These are phyloP conservation scores for Fusarium sp. DNA, from an alignment of 2,329 filamentous ascomycete genomes.

Conservation along the genomic window DNA sequence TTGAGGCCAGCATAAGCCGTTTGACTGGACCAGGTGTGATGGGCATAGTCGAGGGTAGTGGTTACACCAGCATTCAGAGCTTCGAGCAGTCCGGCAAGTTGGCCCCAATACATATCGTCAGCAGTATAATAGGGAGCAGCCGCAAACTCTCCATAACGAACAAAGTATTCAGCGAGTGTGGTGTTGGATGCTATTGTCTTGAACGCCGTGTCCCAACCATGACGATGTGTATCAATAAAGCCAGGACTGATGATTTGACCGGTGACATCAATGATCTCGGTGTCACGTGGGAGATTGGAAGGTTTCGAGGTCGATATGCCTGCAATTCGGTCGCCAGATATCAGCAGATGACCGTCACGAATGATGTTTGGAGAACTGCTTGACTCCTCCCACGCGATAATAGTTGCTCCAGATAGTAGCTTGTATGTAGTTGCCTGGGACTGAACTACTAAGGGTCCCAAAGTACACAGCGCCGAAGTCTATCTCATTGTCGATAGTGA, in stretches of 20 bases:
- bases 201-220: slow-evolving; percentile 66
- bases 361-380: slow-evolving; percentile 1
- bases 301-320: slow-evolving; percentile 5
- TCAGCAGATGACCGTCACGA: slow-evolving; percentile 10
- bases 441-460: background rate
- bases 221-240: slow-evolving; percentile 67
- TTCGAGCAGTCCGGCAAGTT: slow-evolving; percentile 61
- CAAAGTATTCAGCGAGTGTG: slow-evolving; percentile 60
- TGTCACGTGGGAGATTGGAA: slow-evolving; percentile 22
- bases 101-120: slow-evolving; percentile 59
- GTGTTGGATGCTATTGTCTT: slow-evolving; percentile 65
- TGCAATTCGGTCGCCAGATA: slow-evolving; percentile 16
- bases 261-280: slow-evolving; percentile 59
- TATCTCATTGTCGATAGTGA: background rate
- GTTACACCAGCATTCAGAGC: slow-evolving; percentile 65
- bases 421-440: background rate
- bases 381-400: slow-evolving; percentile 28
- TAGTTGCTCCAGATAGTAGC: slow-evolving; percentile 26
- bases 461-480: background rate
- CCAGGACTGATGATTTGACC: slow-evolving; percentile 65
- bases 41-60: slow-evolving; percentile 63
- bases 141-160: slow-evolving; percentile 52
- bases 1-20: slow-evolving; percentile 58
- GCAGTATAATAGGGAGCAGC: slow-evolving; percentile 50
- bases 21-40: slow-evolving; percentile 58